Conservation (phyloP, 352 stramenopile species). For the Globisporangium emineosum region DNA sequence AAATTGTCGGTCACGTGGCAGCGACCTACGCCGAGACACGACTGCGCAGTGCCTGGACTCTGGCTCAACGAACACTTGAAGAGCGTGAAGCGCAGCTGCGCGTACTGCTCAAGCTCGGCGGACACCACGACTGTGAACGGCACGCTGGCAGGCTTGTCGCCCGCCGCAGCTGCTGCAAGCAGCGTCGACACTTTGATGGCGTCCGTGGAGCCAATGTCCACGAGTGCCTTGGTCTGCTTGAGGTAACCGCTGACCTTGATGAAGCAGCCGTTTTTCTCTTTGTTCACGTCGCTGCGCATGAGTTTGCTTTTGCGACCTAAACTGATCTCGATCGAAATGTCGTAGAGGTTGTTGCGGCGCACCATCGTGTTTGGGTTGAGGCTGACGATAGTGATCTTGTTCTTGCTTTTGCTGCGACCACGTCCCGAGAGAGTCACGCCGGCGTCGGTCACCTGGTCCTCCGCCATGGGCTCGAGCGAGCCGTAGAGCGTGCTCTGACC, state of each 20-base stretch:
- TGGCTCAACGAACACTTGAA: constrained; percentile 52
- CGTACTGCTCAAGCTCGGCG: constrained; percentile 48
- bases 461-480: constrained; percentile 21
- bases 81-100: constrained; percentile 65
- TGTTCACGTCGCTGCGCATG: constrained; percentile 32
- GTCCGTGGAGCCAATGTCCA: constrained; percentile 65
- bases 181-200: constrained; percentile 52
- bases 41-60: constrained; percentile 35
- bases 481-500: constrained; percentile 1
- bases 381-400: constrained; percentile 24
- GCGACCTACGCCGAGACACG: constrained; percentile 46
- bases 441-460: constrained; percentile 13
- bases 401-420: constrained; percentile 14
- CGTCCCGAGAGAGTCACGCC: not conserved
- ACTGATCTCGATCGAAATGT: constrained; percentile 58
- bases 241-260: constrained; percentile 52
- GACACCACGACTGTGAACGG: constrained; percentile 61
- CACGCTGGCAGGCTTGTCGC: constrained; percentile 28
- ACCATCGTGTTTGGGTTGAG: constrained; percentile 15
- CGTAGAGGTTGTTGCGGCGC: constrained; percentile 23
- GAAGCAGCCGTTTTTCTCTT: constrained; percentile 51
- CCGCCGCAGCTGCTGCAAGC: constrained; percentile 24
- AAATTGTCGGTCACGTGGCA: constrained; percentile 59
- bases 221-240: constrained; percentile 31
- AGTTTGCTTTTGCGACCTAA: constrained; percentile 53